phyloP scores from a whole-genome alignment of 306 rosid genomes.

The Trichosanthes cucumerina region DNA sequence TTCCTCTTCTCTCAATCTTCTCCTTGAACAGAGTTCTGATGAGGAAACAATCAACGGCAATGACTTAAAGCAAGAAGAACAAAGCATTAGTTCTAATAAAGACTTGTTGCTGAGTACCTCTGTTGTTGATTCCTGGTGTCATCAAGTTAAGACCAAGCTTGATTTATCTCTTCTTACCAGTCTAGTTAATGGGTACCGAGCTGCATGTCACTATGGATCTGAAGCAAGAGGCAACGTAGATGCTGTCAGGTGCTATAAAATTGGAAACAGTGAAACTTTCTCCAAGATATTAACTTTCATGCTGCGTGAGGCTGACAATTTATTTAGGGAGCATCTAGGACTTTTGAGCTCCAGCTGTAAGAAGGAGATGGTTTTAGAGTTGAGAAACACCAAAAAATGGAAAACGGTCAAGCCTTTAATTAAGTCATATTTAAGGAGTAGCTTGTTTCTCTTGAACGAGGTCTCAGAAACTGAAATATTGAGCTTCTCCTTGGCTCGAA shows the following conservation, averaged over 20 bases:
- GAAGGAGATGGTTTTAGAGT: conserved; percentile 56
- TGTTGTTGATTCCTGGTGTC: conserved; percentile 41
- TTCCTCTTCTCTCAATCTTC: not conserved
- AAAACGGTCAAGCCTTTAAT: conserved; percentile 44
- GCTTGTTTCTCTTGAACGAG: conserved; percentile 63
- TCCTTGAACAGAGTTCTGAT: conserved; percentile 43
- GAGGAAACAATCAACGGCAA: conserved; percentile 39
- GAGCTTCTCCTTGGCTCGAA: conserved; percentile 45
- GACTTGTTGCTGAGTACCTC: conserved; percentile 37
- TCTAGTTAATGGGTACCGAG: conserved; percentile 67
- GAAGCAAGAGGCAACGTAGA: conserved; percentile 24
- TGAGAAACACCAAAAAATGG: conserved; percentile 58
- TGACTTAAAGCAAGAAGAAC: conserved; percentile 18
- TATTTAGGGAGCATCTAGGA: conserved; percentile 53
- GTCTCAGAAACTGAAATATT: conserved; percentile 61
- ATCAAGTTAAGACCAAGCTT: conserved; percentile 42
- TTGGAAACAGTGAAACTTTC: conserved; percentile 47
- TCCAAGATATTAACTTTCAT: conserved; percentile 50
- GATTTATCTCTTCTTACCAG: conserved; percentile 50
- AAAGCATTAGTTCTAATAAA: conserved; percentile 12
- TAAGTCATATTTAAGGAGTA: conserved; percentile 70
- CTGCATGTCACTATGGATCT: conserved; percentile 54
- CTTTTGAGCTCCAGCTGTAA: conserved; percentile 35
- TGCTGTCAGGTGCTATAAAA: conserved; percentile 23
- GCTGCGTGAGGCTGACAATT: conserved; percentile 57